Base-by-base conservation (phyloP, 208 protist genomes). In the Naegleria fowleri region DNA sequence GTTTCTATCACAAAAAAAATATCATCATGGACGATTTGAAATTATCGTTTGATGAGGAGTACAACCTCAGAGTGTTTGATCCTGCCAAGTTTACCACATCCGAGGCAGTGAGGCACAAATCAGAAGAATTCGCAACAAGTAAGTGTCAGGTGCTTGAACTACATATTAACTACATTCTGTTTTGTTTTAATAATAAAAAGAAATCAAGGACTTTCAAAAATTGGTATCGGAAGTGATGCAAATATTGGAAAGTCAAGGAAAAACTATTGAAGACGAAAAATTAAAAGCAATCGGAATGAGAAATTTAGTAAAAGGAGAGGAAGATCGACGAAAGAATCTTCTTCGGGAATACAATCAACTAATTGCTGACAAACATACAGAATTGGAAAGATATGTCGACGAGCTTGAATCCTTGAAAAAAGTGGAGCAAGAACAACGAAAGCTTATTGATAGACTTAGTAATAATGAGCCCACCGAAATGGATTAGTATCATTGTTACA, bases 201-300 rank as follows among this genome's bases (percentile, higher is more conserved):
- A 39, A 25, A 85, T 43, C 0, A 43, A 43, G 38, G 79, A 88
- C 11, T 88, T 88, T 58, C n/a, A 88, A 38, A 39, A 88, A 39
- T 6, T 88, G 9, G 43, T 88, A 15, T 19, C 19, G 5, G 43
- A 88, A 29, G 85, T 88, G 7, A 88, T 88, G 85, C 33, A 29
- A 33, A 38, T 88, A 13, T 39, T 88, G 6, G n/a, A 88, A 33
- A 22, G 5, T 19, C 39, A 88, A 38, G 85, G 85, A n/a, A 39
- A 88, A 88, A n/a, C 15, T n/a, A 88, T 88, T 58, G 85, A 88
- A 58, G n/a, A 88, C 5, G 85, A 88, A 58, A 88, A 88, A 58
- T 39, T 88, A 58, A 88, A 88, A 88, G 85, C 85, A 6, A 88
- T 88, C 38, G 85, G 85, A 22, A 58, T 58, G 33, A 48, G 85